A percentile compares a stretch with the other conserved stretches of the same genome.
phyloP scores from a whole-genome alignment of 352 stramenopile species.

The Globisporangium paddicum region DNA sequence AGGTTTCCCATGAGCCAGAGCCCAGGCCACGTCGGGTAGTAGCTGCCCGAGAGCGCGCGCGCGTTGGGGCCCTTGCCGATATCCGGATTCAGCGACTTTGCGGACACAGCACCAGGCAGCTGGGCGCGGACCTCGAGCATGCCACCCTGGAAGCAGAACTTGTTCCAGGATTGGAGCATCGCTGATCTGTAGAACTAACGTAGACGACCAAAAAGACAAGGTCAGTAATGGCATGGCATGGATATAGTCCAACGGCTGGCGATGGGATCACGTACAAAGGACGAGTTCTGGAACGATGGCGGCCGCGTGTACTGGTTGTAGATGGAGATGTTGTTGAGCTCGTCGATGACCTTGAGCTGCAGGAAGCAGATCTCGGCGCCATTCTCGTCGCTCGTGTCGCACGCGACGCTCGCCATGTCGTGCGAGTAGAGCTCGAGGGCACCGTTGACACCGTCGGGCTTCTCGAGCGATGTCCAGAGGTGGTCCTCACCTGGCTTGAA shows the following conservation, averaged over 20 bases:
- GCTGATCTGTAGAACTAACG: slow-evolving; percentile 33
- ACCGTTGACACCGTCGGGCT: no score
- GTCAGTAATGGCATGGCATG: no score
- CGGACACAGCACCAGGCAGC: slow-evolving; percentile 79
- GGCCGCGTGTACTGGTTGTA: slow-evolving; percentile 68
- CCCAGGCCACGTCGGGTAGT: slow-evolving; percentile 88
- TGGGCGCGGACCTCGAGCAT: slow-evolving; percentile 91
- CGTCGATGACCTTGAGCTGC: slow-evolving; percentile 46
- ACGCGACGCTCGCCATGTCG: slow-evolving; percentile 54
- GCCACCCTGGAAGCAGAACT: slow-evolving; percentile 94
- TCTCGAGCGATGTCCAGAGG: slow-evolving; percentile 61
- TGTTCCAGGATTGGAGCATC: slow-evolving; percentile 94
- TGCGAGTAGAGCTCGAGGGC: slow-evolving; percentile 60
- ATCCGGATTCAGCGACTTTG: slow-evolving; percentile 59
- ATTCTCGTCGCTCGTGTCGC: slow-evolving; percentile 23
- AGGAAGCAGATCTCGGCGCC: slow-evolving; percentile 40
- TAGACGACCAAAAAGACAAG: no score
- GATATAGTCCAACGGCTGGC: no score
- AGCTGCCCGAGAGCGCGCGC: slow-evolving; percentile 23
- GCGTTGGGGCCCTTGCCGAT: slow-evolving; percentile 70
- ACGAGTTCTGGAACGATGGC: slow-evolving; percentile 42
- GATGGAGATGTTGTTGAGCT: slow-evolving; percentile 52
- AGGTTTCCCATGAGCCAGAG: slow-evolving; percentile 96
- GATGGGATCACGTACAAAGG: slow-evolving; percentile 27
- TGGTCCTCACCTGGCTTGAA: slow-evolving; percentile 36